Conservation (phyloP, 108 stramenopile species). For the Cyclotella baltica region DNA sequence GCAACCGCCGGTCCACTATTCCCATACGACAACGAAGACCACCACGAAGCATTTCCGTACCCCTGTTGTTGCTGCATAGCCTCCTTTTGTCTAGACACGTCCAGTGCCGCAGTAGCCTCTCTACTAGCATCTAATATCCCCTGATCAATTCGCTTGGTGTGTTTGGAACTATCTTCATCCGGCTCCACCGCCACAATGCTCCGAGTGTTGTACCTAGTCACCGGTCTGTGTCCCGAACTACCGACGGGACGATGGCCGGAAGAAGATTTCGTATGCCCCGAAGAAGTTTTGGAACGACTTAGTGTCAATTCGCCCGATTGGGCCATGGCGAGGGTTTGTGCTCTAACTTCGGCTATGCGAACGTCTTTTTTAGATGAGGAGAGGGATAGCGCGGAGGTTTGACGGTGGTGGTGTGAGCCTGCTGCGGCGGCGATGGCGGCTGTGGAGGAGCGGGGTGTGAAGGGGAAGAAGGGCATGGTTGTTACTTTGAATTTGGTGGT, state of each 20-base stretch:
- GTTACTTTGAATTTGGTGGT: too few relatives aligned
- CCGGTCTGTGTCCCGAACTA: slow-evolving; percentile 4
- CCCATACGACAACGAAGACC: slow-evolving; percentile 1
- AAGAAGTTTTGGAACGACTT: slow-evolving; percentile 13
- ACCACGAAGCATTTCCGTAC: slow-evolving; percentile 12
- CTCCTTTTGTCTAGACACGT: background rate
- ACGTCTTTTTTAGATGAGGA: slow-evolving; percentile 12
- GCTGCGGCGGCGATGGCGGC: slow-evolving; percentile 11
- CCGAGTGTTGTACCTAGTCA: background rate
- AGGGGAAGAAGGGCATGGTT: slow-evolving; percentile 27
- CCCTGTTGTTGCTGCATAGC: background rate
- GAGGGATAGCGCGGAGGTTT: background rate
- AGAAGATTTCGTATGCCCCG: slow-evolving; percentile 3
- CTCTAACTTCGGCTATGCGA: slow-evolving; percentile 6
- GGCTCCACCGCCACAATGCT: slow-evolving; percentile 24
- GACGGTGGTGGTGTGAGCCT: background rate
- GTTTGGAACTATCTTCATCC: slow-evolving; percentile 16
- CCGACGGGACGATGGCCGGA: too few relatives aligned
- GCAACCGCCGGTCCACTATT: too few relatives aligned
- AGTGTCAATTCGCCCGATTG: slow-evolving; percentile 17
- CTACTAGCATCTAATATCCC: slow-evolving; percentile 27
- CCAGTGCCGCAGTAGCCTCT: slow-evolving; percentile 6
- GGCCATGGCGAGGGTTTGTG: slow-evolving; percentile 17
- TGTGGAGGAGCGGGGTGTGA: background rate
- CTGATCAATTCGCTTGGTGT: slow-evolving; percentile 26